Evolutionary conservation across 257 asterid genomes (phyloP).

Genomic region (Ilex asprella): DNA sequence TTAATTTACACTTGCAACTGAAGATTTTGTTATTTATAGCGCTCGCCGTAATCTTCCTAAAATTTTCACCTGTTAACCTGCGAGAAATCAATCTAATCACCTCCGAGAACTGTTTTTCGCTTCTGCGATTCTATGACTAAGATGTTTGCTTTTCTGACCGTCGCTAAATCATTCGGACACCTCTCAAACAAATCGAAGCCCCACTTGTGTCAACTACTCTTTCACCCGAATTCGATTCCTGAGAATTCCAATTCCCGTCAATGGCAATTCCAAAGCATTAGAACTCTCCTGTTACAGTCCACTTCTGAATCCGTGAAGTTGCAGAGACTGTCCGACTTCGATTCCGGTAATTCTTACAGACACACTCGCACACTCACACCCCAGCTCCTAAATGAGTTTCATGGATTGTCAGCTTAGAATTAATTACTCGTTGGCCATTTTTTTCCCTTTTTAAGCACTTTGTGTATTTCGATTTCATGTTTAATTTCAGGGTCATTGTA

Average conservation of each 20-base stretch:
- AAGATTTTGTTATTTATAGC: too few relatives aligned
- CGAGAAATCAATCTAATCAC: too few relatives aligned
- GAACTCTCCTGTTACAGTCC: conserved; percentile 61
- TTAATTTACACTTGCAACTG: too few relatives aligned
- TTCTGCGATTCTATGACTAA: neutral
- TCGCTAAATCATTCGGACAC: conserved; percentile 29
- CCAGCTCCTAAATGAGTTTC: too few relatives aligned
- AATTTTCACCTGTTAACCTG: too few relatives aligned
- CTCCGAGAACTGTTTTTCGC: too few relatives aligned
- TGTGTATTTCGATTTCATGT: too few relatives aligned
- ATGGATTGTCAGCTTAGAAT: too few relatives aligned
- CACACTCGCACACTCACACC: neutral
- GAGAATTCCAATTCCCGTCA: conserved; percentile 5
- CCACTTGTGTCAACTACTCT: conserved; percentile 14
- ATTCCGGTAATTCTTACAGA: conserved; percentile 45
- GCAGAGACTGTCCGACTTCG: conserved; percentile 46
- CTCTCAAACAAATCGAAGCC: conserved; percentile 27
- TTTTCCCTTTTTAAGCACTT: too few relatives aligned
- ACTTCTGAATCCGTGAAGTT: conserved; percentile 65
- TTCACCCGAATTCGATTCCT: conserved; percentile 7
- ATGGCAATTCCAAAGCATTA: conserved; percentile 37
- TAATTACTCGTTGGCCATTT: too few relatives aligned
- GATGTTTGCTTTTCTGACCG: conserved; percentile 31
- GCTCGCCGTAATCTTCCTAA: too few relatives aligned
- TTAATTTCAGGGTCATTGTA: too few relatives aligned